These are phyloP conservation scores for Tanacetum coccineum DNA, from an alignment of 129 eudicot species.

Conservation along the genomic window DNA sequence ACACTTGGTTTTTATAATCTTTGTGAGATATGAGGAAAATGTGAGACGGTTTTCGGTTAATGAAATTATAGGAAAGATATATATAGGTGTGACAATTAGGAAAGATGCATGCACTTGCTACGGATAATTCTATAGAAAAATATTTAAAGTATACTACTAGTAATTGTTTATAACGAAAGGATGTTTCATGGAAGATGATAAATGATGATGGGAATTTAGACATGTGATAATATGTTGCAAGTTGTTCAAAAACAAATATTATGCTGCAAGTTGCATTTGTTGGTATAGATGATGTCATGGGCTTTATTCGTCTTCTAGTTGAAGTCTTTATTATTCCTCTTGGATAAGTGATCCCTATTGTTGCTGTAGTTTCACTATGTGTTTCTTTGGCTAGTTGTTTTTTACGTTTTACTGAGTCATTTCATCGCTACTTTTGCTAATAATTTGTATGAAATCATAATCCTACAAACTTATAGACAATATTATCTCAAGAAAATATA, in stretches of 20 bases:
- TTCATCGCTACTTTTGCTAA: too few relatives aligned
- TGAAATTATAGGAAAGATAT: slow-evolving; percentile 11
- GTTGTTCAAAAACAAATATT: too few relatives aligned
- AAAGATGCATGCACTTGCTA: slow-evolving; percentile 38
- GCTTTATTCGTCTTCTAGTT: too few relatives aligned
- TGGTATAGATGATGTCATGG: too few relatives aligned
- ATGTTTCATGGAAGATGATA: slow-evolving; percentile 34
- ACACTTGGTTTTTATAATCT: background rate
- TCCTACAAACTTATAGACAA: too few relatives aligned
- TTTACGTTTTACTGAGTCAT: too few relatives aligned
- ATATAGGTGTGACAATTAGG: slow-evolving; percentile 28
- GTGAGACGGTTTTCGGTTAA: slow-evolving; percentile 16
- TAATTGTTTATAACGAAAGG: slow-evolving; percentile 27
- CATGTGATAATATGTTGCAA: slow-evolving; percentile 40
- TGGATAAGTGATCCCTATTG: too few relatives aligned
- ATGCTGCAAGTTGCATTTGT: too few relatives aligned
- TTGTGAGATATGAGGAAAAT: background rate
- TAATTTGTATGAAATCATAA: too few relatives aligned
- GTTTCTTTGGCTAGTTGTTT: too few relatives aligned
- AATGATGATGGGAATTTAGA: slow-evolving; percentile 16
- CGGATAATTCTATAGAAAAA: slow-evolving; percentile 8
- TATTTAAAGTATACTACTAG: background rate
- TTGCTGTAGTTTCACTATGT: too few relatives aligned
- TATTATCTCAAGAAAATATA: too few relatives aligned
- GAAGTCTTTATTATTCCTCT: background rate